These are phyloP conservation scores for Leccinum imitatum DNA, from an alignment of 768 basidiomycete species.

Conservation along the genomic window DNA sequence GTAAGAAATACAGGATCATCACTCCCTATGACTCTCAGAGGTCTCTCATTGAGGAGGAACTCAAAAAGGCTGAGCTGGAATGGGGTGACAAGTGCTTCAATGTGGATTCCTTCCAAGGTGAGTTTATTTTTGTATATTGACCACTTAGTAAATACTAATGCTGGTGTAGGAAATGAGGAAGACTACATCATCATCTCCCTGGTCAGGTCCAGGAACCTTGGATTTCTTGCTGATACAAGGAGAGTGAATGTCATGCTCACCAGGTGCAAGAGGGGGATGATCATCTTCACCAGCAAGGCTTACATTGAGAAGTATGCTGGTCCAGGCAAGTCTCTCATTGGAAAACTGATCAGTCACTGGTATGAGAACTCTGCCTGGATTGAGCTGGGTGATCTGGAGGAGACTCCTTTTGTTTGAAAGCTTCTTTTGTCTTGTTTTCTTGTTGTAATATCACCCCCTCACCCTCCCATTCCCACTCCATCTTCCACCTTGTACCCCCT, in stretches of 20 bases:
- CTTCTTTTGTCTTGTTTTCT: neutral
- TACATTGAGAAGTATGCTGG: constrained; percentile 57
- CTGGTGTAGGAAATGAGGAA: constrained; percentile 72
- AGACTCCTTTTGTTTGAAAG: constrained; percentile 18
- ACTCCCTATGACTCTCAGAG: constrained; percentile 83
- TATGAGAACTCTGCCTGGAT: constrained; percentile 39
- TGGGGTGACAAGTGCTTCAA: constrained; percentile 76
- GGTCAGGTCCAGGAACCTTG: constrained; percentile 60
- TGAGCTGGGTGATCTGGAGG: constrained; percentile 30
- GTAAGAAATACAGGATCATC: constrained; percentile 60
- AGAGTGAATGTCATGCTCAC: constrained; percentile 89
- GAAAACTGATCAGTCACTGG: constrained; percentile 32
- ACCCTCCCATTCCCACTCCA: neutral
- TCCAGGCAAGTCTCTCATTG: constrained; percentile 47
- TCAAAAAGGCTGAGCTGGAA: constrained; percentile 48
- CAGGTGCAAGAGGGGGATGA: constrained; percentile 77
- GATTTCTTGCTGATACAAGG: constrained; percentile 63
- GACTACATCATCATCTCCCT: constrained; percentile 73
- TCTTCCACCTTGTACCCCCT: neutral
- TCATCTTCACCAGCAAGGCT: constrained; percentile 59
- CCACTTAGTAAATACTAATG: neutral
- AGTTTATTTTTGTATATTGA: constrained; percentile 10
- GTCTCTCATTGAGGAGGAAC: constrained; percentile 50
- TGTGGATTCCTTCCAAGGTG: constrained; percentile 81
- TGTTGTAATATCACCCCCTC: neutral